Evolutionary conservation across 2,329 filamentous ascomycete species (phyloP).

Genomic region (Pseudogymnoascus pannorum): DNA sequence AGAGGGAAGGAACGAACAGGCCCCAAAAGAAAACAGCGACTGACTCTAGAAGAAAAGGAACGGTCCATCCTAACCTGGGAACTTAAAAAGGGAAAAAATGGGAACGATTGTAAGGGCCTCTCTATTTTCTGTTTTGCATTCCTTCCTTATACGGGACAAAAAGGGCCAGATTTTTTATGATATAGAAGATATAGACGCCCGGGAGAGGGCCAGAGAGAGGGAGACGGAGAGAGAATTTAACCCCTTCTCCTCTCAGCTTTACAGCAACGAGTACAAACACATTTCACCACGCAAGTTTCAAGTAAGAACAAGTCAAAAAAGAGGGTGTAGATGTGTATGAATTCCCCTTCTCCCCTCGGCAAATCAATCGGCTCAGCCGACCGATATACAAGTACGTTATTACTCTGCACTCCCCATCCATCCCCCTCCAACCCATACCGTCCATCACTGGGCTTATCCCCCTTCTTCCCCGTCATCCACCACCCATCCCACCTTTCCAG

Average conservation of each 20-base stretch:
- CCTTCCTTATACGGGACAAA: background rate
- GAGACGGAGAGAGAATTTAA: too few relatives aligned
- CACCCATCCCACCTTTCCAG: too few relatives aligned
- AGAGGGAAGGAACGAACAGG: background rate
- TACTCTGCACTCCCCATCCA: background rate
- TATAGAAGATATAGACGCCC: too few relatives aligned
- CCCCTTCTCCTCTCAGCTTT: too few relatives aligned
- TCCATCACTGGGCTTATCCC: too few relatives aligned
- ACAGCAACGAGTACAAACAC: background rate
- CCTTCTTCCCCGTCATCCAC: too few relatives aligned
- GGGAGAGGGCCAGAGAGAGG: too few relatives aligned
- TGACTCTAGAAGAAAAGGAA: background rate
- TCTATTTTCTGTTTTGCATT: background rate
- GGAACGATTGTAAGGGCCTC: too few relatives aligned
- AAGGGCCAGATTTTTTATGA: background rate
- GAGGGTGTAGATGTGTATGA: slow-evolving; percentile 3
- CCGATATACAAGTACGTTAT: slow-evolving; percentile 1
- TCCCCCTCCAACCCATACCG: background rate
- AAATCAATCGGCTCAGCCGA: slow-evolving; percentile 2
- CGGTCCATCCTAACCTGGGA: background rate
- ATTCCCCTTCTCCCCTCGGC: background rate
- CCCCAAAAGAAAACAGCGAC: background rate
- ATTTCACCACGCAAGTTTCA: background rate
- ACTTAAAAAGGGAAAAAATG: background rate
- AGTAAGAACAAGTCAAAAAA: background rate